Evolutionary conservation across 2,329 filamentous ascomycete genomes (phyloP).

Genomic region (Hypoxylon sp.): DNA sequence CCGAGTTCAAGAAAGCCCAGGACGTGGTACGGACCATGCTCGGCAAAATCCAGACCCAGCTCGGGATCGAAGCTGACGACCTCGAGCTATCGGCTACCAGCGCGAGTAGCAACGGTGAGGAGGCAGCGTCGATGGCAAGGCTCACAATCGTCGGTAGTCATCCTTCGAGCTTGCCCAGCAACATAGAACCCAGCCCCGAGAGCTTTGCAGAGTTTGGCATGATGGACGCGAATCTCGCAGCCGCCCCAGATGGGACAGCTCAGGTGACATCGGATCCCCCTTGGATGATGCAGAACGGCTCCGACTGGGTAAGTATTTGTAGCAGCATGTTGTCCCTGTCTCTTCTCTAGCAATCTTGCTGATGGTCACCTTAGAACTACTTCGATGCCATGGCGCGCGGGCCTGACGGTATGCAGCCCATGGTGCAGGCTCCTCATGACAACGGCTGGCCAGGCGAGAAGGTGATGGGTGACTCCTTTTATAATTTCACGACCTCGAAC

Average conservation of each 20-base stretch:
- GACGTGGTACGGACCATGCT: constrained; percentile 57
- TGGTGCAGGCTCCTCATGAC: constrained; percentile 31
- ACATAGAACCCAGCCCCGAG: constrained; percentile 16
- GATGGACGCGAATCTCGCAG: constrained; percentile 16
- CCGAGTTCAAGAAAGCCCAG: constrained; percentile 56
- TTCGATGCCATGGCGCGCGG: constrained; percentile 40
- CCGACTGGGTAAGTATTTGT: constrained; percentile 43
- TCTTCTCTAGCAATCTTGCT: constrained; percentile 4
- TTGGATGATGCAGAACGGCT: constrained; percentile 39
- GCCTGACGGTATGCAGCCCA: constrained; percentile 30
- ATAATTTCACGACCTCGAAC: constrained; percentile 31
- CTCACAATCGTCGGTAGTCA: constrained; percentile 29
- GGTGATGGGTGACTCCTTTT: constrained; percentile 35
- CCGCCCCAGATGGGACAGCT: constrained; percentile 8
- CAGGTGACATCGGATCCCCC: constrained; percentile 26
- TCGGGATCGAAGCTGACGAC: constrained; percentile 24
- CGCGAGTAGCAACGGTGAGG: constrained; percentile 3
- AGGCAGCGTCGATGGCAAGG: constrained; percentile 28
- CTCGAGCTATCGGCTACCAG: not conserved
- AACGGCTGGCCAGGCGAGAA: constrained; percentile 36
- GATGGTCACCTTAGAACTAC: constrained; percentile 35
- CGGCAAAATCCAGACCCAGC: constrained; percentile 48
- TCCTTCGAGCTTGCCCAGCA: constrained; percentile 19
- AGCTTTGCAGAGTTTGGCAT: constrained; percentile 31
- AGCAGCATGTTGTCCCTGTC: not conserved